Evolutionary conservation across 768 basidiomycete genomes (phyloP).

Genomic region (Chalciporus sphaerocephalus): DNA sequence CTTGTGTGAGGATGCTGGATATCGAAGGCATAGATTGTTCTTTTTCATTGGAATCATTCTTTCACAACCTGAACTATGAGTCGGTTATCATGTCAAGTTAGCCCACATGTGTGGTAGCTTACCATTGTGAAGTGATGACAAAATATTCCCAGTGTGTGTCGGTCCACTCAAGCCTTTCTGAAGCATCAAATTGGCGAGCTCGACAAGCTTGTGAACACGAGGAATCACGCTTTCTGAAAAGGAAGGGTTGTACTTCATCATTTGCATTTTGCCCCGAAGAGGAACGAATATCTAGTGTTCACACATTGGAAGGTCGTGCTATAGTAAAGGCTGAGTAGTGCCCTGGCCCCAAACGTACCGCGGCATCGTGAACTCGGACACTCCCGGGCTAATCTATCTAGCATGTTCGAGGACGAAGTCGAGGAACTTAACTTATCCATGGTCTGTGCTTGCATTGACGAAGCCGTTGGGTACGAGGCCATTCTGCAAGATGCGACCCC

Average conservation of each 20-base stretch:
- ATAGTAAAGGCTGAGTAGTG: too few species aligned
- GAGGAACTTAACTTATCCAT: too few species aligned
- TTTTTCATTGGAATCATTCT: constrained; percentile 2
- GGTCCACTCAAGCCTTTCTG: constrained; percentile 53
- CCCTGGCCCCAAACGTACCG: too few species aligned
- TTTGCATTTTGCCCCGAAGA: constrained; percentile 5
- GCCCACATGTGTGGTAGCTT: neutral
- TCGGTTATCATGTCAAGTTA: neutral
- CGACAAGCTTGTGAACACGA: constrained; percentile 44
- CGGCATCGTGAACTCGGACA: too few species aligned
- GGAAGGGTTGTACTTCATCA: constrained; percentile 2
- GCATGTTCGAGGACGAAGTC: too few species aligned
- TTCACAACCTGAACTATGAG: neutral
- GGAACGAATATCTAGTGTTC: constrained; percentile 3
- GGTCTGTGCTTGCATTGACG: too few species aligned
- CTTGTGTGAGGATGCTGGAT: constrained; percentile 32
- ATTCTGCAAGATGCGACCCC: too few species aligned
- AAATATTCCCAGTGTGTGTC: constrained; percentile 57
- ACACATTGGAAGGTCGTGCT: too few species aligned
- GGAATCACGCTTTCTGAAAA: constrained; percentile 2
- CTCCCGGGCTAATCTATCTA: too few species aligned
- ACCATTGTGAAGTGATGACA: constrained; percentile 54
- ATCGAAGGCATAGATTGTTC: neutral
- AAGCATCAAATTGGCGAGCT: constrained; percentile 52
- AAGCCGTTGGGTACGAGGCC: too few species aligned